phyloP scores from a whole-genome alignment of 139 green algal genomes.

The Astrephomene gubernaculifera region DNA sequence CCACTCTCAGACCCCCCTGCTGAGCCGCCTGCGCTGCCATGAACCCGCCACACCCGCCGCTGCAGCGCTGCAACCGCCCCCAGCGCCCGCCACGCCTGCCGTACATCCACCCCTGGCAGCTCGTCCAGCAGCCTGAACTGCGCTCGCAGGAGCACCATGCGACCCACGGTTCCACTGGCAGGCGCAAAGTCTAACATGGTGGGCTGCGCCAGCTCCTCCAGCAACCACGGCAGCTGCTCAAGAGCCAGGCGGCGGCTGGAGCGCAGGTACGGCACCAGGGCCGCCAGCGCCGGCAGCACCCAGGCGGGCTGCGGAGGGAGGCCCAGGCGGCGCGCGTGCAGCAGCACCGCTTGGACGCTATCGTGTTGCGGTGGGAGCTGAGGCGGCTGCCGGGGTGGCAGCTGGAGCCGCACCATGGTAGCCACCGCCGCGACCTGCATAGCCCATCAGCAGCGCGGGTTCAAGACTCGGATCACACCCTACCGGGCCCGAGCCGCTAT shows the following conservation, averaged over 20 bases:
- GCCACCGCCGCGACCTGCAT: too few species aligned
- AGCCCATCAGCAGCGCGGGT: too few species aligned
- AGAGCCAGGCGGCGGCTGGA: neutral
- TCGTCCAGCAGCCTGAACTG: neutral
- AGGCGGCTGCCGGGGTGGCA: neutral
- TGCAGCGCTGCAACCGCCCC: neutral
- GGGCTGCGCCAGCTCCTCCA: slow-evolving; percentile 14
- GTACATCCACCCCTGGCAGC: neutral
- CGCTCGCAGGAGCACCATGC: neutral
- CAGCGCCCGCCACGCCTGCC: slow-evolving; percentile 1
- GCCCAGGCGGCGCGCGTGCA: neutral
- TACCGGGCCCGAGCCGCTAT: too few species aligned
- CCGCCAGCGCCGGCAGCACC: neutral
- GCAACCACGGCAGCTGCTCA: neutral
- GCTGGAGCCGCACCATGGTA: neutral
- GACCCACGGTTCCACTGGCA: slow-evolving; percentile 11
- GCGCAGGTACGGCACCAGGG: neutral
- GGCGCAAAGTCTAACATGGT: slow-evolving; percentile 14
- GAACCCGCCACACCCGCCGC: neutral
- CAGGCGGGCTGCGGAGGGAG: neutral
- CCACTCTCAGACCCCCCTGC: neutral
- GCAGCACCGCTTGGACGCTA: neutral
- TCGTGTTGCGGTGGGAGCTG: neutral
- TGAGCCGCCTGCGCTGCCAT: neutral
- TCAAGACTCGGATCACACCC: too few species aligned